Evolutionary conservation across 495 filamentous ascomycete genomes (phyloP).

Genomic region (Parachaetomium inaequale): DNA sequence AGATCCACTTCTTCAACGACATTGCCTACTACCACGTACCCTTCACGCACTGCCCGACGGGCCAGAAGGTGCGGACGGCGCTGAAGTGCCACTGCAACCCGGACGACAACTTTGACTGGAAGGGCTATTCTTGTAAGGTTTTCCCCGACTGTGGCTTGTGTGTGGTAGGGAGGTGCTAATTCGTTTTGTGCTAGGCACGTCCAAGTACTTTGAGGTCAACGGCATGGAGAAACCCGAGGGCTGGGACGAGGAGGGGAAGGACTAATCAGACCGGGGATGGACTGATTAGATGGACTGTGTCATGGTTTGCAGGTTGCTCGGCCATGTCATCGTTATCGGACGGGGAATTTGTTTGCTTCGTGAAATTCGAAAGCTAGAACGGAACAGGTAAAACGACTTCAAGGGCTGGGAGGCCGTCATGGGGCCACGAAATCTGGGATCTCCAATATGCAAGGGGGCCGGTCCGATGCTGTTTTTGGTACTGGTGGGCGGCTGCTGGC

Average conservation of each 20-base stretch:
- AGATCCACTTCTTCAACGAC: slow-evolving; percentile 98
- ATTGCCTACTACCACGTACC: slow-evolving; percentile 99
- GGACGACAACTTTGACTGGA: slow-evolving; percentile 98
- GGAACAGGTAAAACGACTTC: neutral
- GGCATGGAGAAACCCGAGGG: slow-evolving; percentile 75
- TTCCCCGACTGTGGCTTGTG: neutral
- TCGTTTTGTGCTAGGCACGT: slow-evolving; percentile 55
- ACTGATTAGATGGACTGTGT: neutral
- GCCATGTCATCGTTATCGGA: neutral
- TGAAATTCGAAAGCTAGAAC: neutral
- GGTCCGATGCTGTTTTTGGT: neutral
- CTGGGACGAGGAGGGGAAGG: slow-evolving; percentile 68
- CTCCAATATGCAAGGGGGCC: neutral
- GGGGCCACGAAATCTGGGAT: neutral
- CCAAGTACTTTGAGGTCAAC: slow-evolving; percentile 79
- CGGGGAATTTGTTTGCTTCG: neutral
- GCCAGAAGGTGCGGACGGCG: slow-evolving; percentile 72
- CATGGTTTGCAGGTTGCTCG: neutral
- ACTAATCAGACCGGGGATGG: slow-evolving; percentile 10
- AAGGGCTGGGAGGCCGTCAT: neutral
- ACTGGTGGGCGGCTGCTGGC: neutral
- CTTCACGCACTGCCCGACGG: slow-evolving; percentile 94
- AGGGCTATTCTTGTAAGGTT: slow-evolving; percentile 83
- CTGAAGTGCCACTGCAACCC: slow-evolving; percentile 93
- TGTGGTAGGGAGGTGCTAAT: neutral